Base-by-base conservation (phyloP, 2,329 filamentous ascomycete genomes). In the Chrysoporthe deuterocubensis region DNA sequence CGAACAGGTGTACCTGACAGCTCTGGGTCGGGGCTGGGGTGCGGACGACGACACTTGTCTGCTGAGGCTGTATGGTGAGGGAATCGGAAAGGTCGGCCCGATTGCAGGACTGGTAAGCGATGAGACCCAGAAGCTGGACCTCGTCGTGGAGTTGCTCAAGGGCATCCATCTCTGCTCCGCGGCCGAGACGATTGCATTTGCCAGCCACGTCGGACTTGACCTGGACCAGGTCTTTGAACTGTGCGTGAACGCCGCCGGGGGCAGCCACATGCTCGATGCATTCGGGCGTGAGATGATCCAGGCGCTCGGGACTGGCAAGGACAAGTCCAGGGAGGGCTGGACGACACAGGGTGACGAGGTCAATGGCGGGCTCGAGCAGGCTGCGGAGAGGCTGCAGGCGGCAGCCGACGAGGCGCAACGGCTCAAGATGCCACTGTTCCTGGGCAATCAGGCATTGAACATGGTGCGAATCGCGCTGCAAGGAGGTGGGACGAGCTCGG, bases 1-100 rank as follows among this genome's bases (percentile, higher is more conserved):
- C 13, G 90, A 92, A 77, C 88, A 91, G 75, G 82, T 86, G 40
- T 91, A 90, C 74, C 84, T 90, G 66, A 78, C 85, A 40, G 87
- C 84, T 16, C 76, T 91, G 8, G 81, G 85, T 34, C 84, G 85
- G 52, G 90, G 89, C 11, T 88, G 78, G 71, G 81, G 79, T 2
- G 70, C 75, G 4, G 80, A 83, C 60, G 82, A 84, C 69, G 82
- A 84, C 71, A 80, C 78, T 56, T 77, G 79, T 60, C 71, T 84
- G 42, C 74, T 84, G 59, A 74, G 81, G 48, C 67, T 84, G 65
- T 84, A 84, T 70, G 78, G 73, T 9, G 78, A 81, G 54, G 79
- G 79, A 9, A 74, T 74, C 61, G 76, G 75, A 21, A 76, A 76
- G 63, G 71, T 78, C 56, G 78, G 75, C 0, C 71, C 75, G 1